Percentiles rank a stretch among this genome's conserved stretches.
phyloP scores from a whole-genome alignment of 2,329 filamentous ascomycete species.

The Colletotrichum somersetense region DNA sequence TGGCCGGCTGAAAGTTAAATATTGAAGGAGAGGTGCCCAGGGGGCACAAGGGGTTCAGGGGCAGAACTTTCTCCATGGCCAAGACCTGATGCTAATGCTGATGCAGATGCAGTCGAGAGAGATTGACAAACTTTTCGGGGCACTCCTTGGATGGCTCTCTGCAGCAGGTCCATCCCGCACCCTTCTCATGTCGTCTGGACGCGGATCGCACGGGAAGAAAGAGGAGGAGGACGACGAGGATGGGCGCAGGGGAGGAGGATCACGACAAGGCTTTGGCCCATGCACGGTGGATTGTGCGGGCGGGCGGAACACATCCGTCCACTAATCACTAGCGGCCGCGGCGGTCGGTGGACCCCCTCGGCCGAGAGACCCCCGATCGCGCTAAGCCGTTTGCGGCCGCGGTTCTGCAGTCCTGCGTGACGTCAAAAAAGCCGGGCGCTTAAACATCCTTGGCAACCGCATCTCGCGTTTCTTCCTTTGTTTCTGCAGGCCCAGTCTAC shows the following conservation, averaged over 20 bases:
- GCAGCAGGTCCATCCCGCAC: background rate
- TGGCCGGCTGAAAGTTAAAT: background rate
- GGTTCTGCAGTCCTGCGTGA: slow-evolving; percentile 19
- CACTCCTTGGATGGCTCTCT: background rate
- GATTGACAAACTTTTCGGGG: slow-evolving; percentile 5
- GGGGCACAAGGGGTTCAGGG: background rate
- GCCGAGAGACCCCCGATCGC: slow-evolving; percentile 30
- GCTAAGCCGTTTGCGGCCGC: slow-evolving; percentile 28
- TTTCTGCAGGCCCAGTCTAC: background rate
- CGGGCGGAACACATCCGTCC: slow-evolving; percentile 34
- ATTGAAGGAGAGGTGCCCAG: background rate
- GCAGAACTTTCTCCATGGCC: background rate
- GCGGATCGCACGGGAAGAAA: slow-evolving; percentile 1
- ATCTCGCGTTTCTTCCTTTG: slow-evolving; percentile 36
- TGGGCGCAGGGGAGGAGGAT: background rate
- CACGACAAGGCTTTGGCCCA: slow-evolving; percentile 29
- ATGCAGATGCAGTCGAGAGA: background rate
- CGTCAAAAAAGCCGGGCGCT: slow-evolving; percentile 41
- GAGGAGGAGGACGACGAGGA: background rate
- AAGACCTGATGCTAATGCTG: background rate
- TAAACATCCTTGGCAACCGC: slow-evolving; percentile 37
- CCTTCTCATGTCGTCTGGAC: background rate
- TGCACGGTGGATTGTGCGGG: slow-evolving; percentile 26
- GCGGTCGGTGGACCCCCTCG: slow-evolving; percentile 20
- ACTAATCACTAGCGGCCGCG: slow-evolving; percentile 36